Percentiles rank a stretch among this genome's conserved stretches.
Conservation (phyloP, 1,139 yeast species). For the Blastobotrys serpentis region DNA sequence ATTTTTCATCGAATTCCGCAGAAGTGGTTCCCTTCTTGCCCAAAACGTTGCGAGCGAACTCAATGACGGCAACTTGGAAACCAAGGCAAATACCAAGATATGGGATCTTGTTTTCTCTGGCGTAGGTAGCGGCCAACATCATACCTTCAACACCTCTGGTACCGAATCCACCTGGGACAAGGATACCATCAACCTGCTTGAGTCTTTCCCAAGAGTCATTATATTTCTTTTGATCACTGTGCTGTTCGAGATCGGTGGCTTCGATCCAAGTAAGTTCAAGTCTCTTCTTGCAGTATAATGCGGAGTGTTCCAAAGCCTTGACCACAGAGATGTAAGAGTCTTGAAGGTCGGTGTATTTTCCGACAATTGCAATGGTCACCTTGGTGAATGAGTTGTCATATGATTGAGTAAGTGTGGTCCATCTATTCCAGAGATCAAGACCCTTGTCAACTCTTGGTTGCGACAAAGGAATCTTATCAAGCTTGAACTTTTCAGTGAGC, state of each 20-base stretch:
- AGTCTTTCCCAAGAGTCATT: slow-evolving; percentile 95
- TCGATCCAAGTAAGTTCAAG: slow-evolving; percentile 95
- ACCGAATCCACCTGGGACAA: slow-evolving; percentile 99
- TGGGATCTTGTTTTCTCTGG: slow-evolving; percentile 91
- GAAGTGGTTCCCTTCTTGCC: slow-evolving; percentile 73
- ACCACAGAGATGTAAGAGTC: slow-evolving; percentile 94
- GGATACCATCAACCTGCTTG: slow-evolving; percentile 93
- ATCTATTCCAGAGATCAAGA: slow-evolving; percentile 62
- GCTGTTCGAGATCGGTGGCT: slow-evolving; percentile 81
- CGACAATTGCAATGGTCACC: slow-evolving; percentile 93
- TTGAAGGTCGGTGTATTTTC: slow-evolving; percentile 92
- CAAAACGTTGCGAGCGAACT: slow-evolving; percentile 79
- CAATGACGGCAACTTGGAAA: slow-evolving; percentile 95
- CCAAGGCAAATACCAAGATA: slow-evolving; percentile 97
- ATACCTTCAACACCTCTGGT: slow-evolving; percentile 97
- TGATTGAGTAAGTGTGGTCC: slow-evolving; percentile 75
- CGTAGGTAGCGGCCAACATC: slow-evolving; percentile 96
- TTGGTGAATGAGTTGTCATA: slow-evolving; percentile 81
- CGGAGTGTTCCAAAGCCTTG: slow-evolving; percentile 91
- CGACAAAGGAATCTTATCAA: slow-evolving; percentile 53
- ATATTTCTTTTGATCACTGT: slow-evolving; percentile 66
- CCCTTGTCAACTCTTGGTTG: slow-evolving; percentile 64
- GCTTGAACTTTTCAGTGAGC: slow-evolving; percentile 64
- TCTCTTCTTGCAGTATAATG: slow-evolving; percentile 83
- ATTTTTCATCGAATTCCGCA: slow-evolving; percentile 72